These are phyloP conservation scores for Obba rivulosa DNA, from an alignment of 768 basidiomycete genomes.

Conservation along the genomic window DNA sequence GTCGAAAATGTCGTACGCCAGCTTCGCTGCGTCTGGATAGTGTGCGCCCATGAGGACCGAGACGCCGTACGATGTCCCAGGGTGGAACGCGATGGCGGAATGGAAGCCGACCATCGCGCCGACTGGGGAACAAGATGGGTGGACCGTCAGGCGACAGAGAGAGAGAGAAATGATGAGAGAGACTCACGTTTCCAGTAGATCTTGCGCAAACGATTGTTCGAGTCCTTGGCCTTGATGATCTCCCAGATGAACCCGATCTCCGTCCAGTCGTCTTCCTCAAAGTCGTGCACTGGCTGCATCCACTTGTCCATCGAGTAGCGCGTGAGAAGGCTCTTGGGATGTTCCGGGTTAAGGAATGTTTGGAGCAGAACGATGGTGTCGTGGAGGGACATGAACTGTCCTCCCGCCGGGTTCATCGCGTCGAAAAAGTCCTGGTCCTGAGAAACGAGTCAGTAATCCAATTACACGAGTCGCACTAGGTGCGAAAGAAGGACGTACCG, in stretches of 20 bases:
- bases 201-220: conserved; percentile 15
- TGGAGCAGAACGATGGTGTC: conserved; percentile 42
- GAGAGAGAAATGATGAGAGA: not conserved
- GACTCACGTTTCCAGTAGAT: conserved; percentile 26
- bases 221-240: conserved; percentile 18
- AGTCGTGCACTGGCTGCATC: conserved; percentile 25
- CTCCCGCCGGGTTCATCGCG: conserved; percentile 38
- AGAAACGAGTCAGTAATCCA: not conserved
- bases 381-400: conserved; percentile 45
- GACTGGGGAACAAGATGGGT: conserved; percentile 7
- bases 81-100: conserved; percentile 21
- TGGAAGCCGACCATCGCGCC: conserved; percentile 23
- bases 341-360: conserved; percentile 36
- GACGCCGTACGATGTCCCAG: conserved; percentile 23
- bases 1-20: conserved; percentile 20
- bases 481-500: conserved; percentile 21
- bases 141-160: not conserved
- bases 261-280: conserved; percentile 24
- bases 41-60: conserved; percentile 21
- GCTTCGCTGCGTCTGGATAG: conserved; percentile 17
- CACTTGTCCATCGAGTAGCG: conserved; percentile 23
- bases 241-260: conserved; percentile 19
- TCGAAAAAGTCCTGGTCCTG: conserved; percentile 37
- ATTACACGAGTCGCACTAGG: not conserved
- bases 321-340: conserved; percentile 18